These are phyloP conservation scores for Onygenales sp. DNA, from an alignment of 2,329 filamentous ascomycete species.

Conservation along the genomic window DNA sequence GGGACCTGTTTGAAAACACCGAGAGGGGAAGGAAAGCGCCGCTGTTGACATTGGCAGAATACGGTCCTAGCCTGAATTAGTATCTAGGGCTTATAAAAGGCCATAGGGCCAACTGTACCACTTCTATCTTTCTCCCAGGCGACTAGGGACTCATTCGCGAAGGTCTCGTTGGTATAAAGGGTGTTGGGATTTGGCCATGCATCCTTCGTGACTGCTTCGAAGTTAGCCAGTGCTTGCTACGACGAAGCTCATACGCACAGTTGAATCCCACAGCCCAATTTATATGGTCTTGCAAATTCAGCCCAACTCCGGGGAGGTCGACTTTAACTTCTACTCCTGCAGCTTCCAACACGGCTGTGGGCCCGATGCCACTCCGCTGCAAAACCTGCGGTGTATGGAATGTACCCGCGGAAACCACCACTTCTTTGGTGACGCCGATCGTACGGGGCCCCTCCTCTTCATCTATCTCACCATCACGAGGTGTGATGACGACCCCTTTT, in stretches of 20 bases:
- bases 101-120: constrained; percentile 10
- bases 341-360: constrained; percentile 23
- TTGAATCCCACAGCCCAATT: constrained; percentile 21
- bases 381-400: constrained; percentile 37
- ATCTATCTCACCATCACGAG: neutral
- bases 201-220: constrained; percentile 22
- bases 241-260: constrained; percentile 11
- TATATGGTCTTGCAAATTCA: constrained; percentile 25
- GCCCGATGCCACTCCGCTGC: constrained; percentile 40
- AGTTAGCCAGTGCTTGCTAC: constrained; percentile 33
- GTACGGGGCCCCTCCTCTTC: neutral
- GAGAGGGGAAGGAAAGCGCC: neutral
- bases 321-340: constrained; percentile 31
- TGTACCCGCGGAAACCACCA: constrained; percentile 32
- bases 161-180: constrained; percentile 10
- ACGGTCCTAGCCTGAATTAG: neutral
- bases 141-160: constrained; percentile 12
- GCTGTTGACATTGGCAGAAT: neutral
- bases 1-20: neutral
- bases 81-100: neutral
- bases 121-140: constrained; percentile 40
- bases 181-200: constrained; percentile 28
- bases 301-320: constrained; percentile 40
- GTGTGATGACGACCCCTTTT: neutral
- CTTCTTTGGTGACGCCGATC: constrained; percentile 17